A percentile compares a stretch with the other conserved stretches of the same genome.
phyloP scores from a whole-genome alignment of 106 monocot species.

The Agapanthus africanus region DNA sequence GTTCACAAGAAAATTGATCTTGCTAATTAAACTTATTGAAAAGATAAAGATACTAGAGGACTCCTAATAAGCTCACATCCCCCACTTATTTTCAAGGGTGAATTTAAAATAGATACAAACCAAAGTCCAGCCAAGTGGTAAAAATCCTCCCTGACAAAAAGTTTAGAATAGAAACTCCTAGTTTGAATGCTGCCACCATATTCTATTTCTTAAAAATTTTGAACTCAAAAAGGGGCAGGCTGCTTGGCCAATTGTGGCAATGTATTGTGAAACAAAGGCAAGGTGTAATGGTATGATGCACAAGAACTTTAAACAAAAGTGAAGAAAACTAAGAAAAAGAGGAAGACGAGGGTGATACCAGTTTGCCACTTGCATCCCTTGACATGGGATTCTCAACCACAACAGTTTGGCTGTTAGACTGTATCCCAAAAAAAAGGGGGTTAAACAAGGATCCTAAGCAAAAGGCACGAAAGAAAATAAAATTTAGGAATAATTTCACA shows the following conservation, averaged over 20 bases:
- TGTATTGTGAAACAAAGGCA: background rate
- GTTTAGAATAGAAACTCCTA: too few species aligned
- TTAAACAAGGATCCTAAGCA: background rate
- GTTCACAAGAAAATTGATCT: too few species aligned
- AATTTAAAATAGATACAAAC: too few species aligned
- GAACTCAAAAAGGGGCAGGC: background rate
- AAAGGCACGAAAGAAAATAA: background rate
- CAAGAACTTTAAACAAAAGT: background rate
- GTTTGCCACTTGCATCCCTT: conserved; percentile 51
- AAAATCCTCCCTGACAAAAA: too few species aligned
- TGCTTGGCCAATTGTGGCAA: background rate
- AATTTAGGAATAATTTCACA: background rate
- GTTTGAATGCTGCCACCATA: too few species aligned
- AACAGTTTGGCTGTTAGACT: conserved; percentile 40
- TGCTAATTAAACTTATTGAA: too few species aligned
- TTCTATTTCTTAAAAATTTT: background rate
- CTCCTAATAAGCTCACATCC: too few species aligned
- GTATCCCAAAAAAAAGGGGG: background rate
- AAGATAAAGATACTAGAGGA: too few species aligned
- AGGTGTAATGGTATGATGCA: background rate
- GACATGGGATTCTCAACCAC: conserved; percentile 75
- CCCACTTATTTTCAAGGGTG: too few species aligned
- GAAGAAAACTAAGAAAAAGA: background rate
- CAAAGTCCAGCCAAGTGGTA: too few species aligned
- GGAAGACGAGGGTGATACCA: conserved; percentile 22